Evolutionary conservation across 345 rosid species (phyloP), one percentile per base, ranked within the genome.

Genomic region (Streptanthus diversifolius): DNA sequence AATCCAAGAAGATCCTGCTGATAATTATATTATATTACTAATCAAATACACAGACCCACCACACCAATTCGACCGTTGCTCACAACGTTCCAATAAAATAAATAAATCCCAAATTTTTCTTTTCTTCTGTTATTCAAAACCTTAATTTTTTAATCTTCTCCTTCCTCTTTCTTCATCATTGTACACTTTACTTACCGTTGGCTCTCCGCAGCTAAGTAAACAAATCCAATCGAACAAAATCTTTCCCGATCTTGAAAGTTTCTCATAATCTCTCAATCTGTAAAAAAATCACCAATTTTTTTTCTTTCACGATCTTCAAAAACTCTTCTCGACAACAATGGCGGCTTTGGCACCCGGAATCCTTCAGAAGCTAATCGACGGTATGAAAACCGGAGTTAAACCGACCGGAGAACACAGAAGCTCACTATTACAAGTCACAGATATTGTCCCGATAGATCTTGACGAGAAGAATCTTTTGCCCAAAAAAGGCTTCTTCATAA

Each of bases 391-490:
- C 5, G 98, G 98, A 18, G 83, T 84, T 22, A 95, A 90, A 75
- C 81, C 98, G 39, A 92, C 99, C 1, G 62, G 89, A 35, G 98
- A 92, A 71, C 95, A 92, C 79, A 81, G 99, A 70, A 90, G 84
- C 77, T 90, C 99, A 24, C 82, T 95, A 19, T 69, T 95, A 55
- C 99, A 95, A 49, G 96, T 95, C 21, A 88, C 97, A 0, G 98
- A 92, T 72, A 95, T 95, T 3, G 98, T 95, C 37, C 99, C 99
- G 0, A 87, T 90, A 17, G 97, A 95, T 57, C 98, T 95, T 12
- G 99, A 92, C 68, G 97, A 90, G 84, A 90, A 90, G 77, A 86
- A 76, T 69, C 98, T 95, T 22, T 85, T 84, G 75, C 99, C 99
- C 4, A 85, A 81, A 67, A 96, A 88, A 5, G 99, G 99, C 35